These are phyloP conservation scores for Malbranchea zuffiana DNA, from an alignment of 2,329 filamentous ascomycete species.

Conservation along the genomic window DNA sequence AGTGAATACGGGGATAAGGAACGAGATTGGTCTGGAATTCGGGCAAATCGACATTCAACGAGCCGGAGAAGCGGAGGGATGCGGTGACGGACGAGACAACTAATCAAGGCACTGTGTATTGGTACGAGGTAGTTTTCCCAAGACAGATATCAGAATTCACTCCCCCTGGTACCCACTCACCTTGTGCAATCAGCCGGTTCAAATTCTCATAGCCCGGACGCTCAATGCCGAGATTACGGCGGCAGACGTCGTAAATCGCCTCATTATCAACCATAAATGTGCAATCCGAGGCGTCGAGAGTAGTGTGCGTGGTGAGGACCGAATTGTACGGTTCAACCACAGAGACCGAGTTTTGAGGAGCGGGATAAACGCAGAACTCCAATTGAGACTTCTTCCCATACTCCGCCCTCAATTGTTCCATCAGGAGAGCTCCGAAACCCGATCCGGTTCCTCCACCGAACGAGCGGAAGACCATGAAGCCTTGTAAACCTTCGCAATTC, in stretches of 20 bases:
- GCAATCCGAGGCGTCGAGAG: conserved; percentile 57
- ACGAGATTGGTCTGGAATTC: conserved; percentile 62
- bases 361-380: conserved; percentile 56
- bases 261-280: conserved; percentile 60
- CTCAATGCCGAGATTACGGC: conserved; percentile 53
- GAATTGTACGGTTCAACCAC: conserved; percentile 60
- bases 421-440: conserved; percentile 53
- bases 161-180: no score
- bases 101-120: conserved; percentile 27
- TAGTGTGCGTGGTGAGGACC: conserved; percentile 46
- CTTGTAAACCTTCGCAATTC: conserved; percentile 95
- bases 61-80: conserved; percentile 54
- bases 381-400: conserved; percentile 60
- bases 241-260: conserved; percentile 58
- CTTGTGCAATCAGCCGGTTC: conserved; percentile 57
- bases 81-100: conserved; percentile 58
- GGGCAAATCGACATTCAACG: conserved; percentile 56
- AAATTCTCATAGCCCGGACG: conserved; percentile 55
- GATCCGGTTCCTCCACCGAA: conserved; percentile 59
- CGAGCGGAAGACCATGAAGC: conserved; percentile 71
- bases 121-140: conserved; percentile 1
- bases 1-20: conserved; percentile 57
- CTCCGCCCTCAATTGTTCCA: conserved; percentile 53
- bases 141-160: no score
- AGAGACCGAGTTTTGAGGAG: conserved; percentile 53